Evolutionary conservation across 805 yeast species (phyloP).

Genomic region (Hanseniaspora lachancei): DNA sequence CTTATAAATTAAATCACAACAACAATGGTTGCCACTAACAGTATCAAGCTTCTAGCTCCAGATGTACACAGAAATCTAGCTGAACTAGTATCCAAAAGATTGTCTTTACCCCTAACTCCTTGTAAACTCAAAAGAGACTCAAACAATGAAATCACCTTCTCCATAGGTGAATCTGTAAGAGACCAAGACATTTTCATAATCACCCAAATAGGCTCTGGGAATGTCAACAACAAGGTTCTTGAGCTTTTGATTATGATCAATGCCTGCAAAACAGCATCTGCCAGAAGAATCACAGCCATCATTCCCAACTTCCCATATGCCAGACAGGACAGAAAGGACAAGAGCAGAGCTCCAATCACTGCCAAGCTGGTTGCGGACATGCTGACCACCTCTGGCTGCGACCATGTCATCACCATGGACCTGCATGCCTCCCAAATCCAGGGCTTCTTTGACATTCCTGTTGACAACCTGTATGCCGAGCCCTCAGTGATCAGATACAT

Average conservation of each 20-base stretch:
- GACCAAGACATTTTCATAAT: constrained; percentile 74
- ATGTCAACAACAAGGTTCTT: constrained; percentile 72
- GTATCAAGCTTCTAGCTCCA: constrained; percentile 54
- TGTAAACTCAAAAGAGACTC: constrained; percentile 53
- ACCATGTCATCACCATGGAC: constrained; percentile 93
- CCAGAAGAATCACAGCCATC: constrained; percentile 84
- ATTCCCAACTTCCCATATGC: constrained; percentile 95
- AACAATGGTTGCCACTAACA: constrained; percentile 50
- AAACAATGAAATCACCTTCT: constrained; percentile 61
- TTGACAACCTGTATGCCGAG: constrained; percentile 89
- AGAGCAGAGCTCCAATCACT: constrained; percentile 89
- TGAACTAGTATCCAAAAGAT: constrained; percentile 49
- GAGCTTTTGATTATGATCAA: constrained; percentile 81
- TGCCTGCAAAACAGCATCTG: constrained; percentile 93
- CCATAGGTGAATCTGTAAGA: constrained; percentile 70
- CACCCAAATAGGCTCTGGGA: constrained; percentile 71
- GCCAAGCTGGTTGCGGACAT: constrained; percentile 88
- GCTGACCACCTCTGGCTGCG: constrained; percentile 86
- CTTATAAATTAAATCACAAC: background rate
- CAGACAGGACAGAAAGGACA: constrained; percentile 93
- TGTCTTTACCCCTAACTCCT: constrained; percentile 50
- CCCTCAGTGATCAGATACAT: constrained; percentile 79
- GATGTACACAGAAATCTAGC: constrained; percentile 59
- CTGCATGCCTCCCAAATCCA: constrained; percentile 95
- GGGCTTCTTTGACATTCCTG: constrained; percentile 91